Base-by-base conservation (phyloP, 2,329 filamentous ascomycete genomes). In the Lithohypha guttulata region DNA sequence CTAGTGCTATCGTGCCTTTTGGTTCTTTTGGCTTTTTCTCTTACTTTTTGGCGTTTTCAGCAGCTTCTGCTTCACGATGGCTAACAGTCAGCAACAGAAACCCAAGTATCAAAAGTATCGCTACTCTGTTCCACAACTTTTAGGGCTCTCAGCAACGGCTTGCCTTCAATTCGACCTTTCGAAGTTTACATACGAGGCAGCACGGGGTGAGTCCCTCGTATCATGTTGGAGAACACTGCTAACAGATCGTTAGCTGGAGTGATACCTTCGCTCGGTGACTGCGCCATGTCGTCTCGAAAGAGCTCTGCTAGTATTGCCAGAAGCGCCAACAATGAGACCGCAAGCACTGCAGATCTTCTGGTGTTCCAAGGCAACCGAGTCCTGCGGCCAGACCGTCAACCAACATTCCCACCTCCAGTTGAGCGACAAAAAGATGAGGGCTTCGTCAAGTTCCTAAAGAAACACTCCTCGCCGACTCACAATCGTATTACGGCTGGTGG, bases 401-500 rank as follows among this genome's bases (percentile, higher is more conserved):
- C 60, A 13, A 44, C 49, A 4, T 54, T 56, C 31, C 35, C 35
- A n/a, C 55, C 60, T 34, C 57, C 60, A 5, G 48, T 55, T 20
- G 53, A 54, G 17, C 47, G 45, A 25, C 57, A 63, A 34, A 53
- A 50, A 22, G 57, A 66, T 33, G 52, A 56, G 32, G 66, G 66
- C 0, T 69, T 69, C 50, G 59, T 55, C 21, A 56, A 56, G 25
- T 69, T 69, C 41, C 53, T 69, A 6, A 62, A 62, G 49, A 57
- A 64, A 36, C 64, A 68, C 42, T 56, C 63, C 6, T 68, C 66
- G 23, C 64, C 65, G n/a, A 64, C 59, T 22, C 61, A 66, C 42
- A 61, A 68, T 36, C 61, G 65, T 36, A 66, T 69, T 34, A 68
- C 65, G 26, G 64, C 66, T 41, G 64, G 64, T 15, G 66, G 66